These are phyloP conservation scores for Podospora anserina DNA, from an alignment of 495 filamentous ascomycete genomes.

Conservation along the genomic window DNA sequence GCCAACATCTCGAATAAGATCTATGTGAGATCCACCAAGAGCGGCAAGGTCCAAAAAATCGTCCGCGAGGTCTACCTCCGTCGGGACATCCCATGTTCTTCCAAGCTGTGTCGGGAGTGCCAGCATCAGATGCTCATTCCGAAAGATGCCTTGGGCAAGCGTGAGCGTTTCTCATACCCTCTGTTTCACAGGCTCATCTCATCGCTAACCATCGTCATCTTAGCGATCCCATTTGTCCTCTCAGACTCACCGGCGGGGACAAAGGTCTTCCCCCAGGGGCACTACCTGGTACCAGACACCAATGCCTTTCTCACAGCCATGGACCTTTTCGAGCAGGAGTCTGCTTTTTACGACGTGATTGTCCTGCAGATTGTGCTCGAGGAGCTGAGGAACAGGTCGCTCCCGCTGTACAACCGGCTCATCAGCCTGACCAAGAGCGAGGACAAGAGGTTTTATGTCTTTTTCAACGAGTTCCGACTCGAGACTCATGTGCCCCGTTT, in stretches of 20 bases:
- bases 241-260: constrained; percentile 84
- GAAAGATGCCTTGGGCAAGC: constrained; percentile 69
- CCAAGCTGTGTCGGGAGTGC: constrained; percentile 76
- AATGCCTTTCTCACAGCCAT: constrained; percentile 94
- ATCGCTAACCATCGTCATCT: constrained; percentile 16
- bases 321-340: constrained; percentile 90
- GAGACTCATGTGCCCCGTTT: constrained; percentile 81
- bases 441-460: constrained; percentile 95
- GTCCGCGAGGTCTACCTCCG: constrained; percentile 93
- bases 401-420: constrained; percentile 92
- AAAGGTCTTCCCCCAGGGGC: constrained; percentile 74
- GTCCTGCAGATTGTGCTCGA: constrained; percentile 95
- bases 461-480: constrained; percentile 95
- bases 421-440: constrained; percentile 86
- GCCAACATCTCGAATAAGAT: constrained; percentile 85
- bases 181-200: constrained; percentile 16
- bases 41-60: constrained; percentile 97
- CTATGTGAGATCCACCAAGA: constrained; percentile 87
- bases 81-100: constrained; percentile 97
- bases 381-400: constrained; percentile 86
- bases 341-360: constrained; percentile 91
- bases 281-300: constrained; percentile 94
- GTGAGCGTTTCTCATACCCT: constrained; percentile 42
- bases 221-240: constrained; percentile 78
- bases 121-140: constrained; percentile 68